Evolutionary conservation across 208 protist genomes (phyloP), one percentile per base, ranked within the genome.

Genomic region (Leishmania gerbilli): DNA sequence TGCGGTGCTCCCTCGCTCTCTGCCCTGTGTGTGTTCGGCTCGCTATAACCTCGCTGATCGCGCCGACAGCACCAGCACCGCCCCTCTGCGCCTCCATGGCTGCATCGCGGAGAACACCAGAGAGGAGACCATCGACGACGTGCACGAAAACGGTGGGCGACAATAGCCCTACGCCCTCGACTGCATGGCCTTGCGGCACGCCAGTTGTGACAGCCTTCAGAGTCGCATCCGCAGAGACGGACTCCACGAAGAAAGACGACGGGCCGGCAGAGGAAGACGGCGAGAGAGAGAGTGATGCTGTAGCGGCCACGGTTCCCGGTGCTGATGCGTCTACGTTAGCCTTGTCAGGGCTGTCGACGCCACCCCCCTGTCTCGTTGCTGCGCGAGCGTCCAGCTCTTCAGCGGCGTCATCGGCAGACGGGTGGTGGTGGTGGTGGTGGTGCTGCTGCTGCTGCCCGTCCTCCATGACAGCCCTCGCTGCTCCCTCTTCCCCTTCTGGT

Each of bases 81-180:
- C 74, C 37, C 24, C 1, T 24, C 75, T 9, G 75, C 58, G 45
- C 45, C 58, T 42, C 60, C 37, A 24, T 42, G 37, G 75, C 37
- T 2, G 45, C 75, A 15, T 79, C 75, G n/a, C 27, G 37, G n/a
- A 79, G 42, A 13, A 56, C 34, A 27, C 55, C 58, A 47, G 58
- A 27, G 75, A 79, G 75, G 60, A 79, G 58, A 17, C 58, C 75
- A 13, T 79, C 58, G 21, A 47, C 75, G 58, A 79, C 13, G 58
- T 40, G 75, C 40, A 37, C n/a, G 4, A 79, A 64, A 11, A n/a
- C 34, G 21, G 42, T 55, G 58, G 75, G 75, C 27, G 58, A 71
- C 42, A 60, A 45, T 40, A 67, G 75, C 42, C 31, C 27, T 21
- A 21, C 1, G 24, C 24, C 3, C 53, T 65, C 75, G 9, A 34